Conservation (phyloP, 78 protist species). For the Trichosphaerium sp. region DNA sequence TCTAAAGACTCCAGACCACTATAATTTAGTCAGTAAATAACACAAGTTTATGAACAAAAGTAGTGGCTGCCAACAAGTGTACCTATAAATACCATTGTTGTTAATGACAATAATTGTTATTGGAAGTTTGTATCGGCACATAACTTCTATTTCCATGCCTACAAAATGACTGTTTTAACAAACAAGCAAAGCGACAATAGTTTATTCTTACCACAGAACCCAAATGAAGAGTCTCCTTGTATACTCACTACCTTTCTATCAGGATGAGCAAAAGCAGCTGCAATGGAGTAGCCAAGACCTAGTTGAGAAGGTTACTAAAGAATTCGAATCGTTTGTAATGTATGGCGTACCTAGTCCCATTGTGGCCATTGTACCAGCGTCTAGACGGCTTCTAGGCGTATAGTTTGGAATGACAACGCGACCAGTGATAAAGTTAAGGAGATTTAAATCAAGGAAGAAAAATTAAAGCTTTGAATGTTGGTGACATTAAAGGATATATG, state of each 20-base stretch:
- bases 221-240: constrained; percentile 61
- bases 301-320: no score
- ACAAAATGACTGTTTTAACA: no score
- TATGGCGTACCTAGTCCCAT: constrained; percentile 69
- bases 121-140: constrained; percentile 31
- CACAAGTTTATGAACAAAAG: background rate
- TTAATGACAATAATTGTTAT: constrained; percentile 34
- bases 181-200: background rate
- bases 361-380: constrained; percentile 47
- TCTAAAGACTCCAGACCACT: background rate
- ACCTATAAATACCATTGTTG: constrained; percentile 48
- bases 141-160: constrained; percentile 46
- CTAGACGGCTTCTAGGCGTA: constrained; percentile 28
- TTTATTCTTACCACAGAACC: constrained; percentile 47
- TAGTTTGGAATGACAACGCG: constrained; percentile 19
- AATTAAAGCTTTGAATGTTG: no score
- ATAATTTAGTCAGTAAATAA: background rate
- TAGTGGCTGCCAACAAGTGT: background rate
- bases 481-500: background rate
- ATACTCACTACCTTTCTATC: constrained; percentile 3
- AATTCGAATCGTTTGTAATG: no score
- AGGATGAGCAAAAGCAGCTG: constrained; percentile 11
- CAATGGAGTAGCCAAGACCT: constrained; percentile 48
- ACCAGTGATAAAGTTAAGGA: background rate
- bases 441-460: no score